phyloP scores from a whole-genome alignment of 2,329 filamentous ascomycete genomes.

The Tolypocladium album region DNA sequence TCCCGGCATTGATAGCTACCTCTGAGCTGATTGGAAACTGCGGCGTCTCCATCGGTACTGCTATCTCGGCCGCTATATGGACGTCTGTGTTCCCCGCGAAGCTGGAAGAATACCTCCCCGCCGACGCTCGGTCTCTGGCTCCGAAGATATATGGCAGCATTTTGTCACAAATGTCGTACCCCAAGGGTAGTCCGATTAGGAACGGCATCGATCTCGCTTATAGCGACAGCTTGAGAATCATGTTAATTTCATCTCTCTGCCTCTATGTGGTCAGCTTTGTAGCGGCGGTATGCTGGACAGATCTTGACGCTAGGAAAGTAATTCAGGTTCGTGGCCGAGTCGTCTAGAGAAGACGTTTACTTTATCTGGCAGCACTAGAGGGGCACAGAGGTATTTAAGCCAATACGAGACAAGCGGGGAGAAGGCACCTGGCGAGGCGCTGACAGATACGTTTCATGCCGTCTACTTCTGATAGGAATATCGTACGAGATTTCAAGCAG shows the following conservation, averaged over 20 bases:
- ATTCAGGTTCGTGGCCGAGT: neutral
- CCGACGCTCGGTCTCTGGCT: neutral
- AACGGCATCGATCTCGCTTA: neutral
- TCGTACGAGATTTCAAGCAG: no score
- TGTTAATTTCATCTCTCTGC: neutral
- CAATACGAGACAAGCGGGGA: neutral
- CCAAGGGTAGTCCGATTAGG: neutral
- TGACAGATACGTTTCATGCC: no score
- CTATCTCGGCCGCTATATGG: neutral
- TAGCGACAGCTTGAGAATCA: neutral
- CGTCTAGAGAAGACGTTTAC: neutral
- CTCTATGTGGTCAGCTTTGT: neutral
- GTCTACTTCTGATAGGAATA: no score
- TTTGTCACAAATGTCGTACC: neutral
- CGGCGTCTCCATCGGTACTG: neutral
- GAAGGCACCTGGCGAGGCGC: no score
- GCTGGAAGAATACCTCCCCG: neutral
- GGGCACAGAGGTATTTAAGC: neutral
- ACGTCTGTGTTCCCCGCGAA: neutral
- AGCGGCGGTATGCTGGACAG: neutral
- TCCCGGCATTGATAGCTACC: neutral
- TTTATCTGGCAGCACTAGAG: neutral
- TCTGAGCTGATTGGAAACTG: neutral
- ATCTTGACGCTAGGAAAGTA: neutral
- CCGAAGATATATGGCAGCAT: neutral